A percentile compares a stretch with the other conserved stretches of the same genome.
phyloP scores from a whole-genome alignment of 148 eudicot species.

The Polygonum aviculare region DNA sequence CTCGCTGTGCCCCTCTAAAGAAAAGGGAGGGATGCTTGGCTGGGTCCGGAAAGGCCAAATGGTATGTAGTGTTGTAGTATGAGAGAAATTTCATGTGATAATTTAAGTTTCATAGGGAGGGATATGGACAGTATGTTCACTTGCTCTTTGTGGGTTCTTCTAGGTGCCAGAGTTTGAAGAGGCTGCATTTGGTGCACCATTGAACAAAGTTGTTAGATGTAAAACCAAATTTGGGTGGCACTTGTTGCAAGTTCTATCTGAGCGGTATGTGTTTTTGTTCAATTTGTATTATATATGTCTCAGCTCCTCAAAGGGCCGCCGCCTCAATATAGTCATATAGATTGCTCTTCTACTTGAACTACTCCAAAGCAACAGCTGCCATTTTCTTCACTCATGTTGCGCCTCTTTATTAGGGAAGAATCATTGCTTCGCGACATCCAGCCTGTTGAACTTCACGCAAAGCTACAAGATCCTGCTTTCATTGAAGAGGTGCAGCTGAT shows the following conservation, averaged over 20 bases:
- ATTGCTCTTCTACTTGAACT: background rate
- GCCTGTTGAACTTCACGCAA: slow-evolving; percentile 63
- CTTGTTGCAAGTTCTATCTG: slow-evolving; percentile 86
- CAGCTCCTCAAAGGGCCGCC: background rate
- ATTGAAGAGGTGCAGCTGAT: slow-evolving; percentile 71
- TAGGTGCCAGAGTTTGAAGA: slow-evolving; percentile 87
- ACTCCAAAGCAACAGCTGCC: background rate
- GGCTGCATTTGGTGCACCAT: slow-evolving; percentile 46
- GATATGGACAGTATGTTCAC: background rate
- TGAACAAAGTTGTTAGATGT: slow-evolving; percentile 67
- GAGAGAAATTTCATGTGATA: background rate
- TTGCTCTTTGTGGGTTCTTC: background rate
- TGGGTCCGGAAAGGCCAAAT: slow-evolving; percentile 96
- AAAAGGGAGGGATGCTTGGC: slow-evolving; percentile 97
- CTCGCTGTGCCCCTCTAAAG: slow-evolving; percentile 83
- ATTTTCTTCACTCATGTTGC: background rate
- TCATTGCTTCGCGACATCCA: slow-evolving; percentile 56
- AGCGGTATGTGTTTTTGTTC: slow-evolving; percentile 45
- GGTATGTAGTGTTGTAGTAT: slow-evolving; percentile 27
- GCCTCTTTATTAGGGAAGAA: slow-evolving; percentile 45
- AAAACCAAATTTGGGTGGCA: slow-evolving; percentile 95
- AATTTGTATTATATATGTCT: background rate
- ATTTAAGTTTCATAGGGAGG: background rate
- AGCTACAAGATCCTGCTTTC: slow-evolving; percentile 60
- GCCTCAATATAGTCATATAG: background rate